phyloP scores from a whole-genome alignment of 192 early-diverging fungal species.

The Coemansia biformis region DNA sequence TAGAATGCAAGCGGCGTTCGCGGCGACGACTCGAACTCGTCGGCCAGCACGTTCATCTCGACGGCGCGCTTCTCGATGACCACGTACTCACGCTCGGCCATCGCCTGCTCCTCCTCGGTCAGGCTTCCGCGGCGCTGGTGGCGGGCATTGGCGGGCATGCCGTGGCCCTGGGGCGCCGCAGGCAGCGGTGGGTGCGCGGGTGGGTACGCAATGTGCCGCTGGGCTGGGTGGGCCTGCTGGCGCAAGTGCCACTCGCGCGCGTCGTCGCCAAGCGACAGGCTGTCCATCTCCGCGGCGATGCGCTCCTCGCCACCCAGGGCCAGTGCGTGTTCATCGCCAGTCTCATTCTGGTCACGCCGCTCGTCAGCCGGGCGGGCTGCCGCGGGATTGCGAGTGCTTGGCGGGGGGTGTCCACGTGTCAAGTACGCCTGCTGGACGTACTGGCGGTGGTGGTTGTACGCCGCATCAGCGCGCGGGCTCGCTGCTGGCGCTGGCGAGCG shows the following conservation, averaged over 20 bases:
- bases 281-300: conserved; percentile 9
- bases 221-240: too few relatives aligned
- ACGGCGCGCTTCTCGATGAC: conserved; percentile 66
- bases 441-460: conserved; percentile 18
- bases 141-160: neutral
- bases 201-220: too few relatives aligned
- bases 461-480: conserved; percentile 9
- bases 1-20: conserved; percentile 38
- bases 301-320: neutral
- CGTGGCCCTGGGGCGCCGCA: neutral
- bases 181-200: neutral
- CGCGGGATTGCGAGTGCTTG: neutral
- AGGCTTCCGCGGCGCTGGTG: conserved; percentile 14
- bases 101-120: conserved; percentile 50
- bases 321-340: neutral
- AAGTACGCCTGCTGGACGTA: conserved; percentile 5
- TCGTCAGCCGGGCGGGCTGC: conserved; percentile 3
- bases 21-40: conserved; percentile 55
- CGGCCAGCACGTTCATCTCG: conserved; percentile 71
- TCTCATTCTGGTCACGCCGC: neutral
- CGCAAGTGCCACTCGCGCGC: too few relatives aligned
- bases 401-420: neutral
- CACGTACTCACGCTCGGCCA: conserved; percentile 67
- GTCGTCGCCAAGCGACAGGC: conserved; percentile 7
- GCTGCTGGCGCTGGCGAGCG: too few relatives aligned